Conservation (phyloP, 1,139 yeast species). For the Geotrichum europaeum region DNA sequence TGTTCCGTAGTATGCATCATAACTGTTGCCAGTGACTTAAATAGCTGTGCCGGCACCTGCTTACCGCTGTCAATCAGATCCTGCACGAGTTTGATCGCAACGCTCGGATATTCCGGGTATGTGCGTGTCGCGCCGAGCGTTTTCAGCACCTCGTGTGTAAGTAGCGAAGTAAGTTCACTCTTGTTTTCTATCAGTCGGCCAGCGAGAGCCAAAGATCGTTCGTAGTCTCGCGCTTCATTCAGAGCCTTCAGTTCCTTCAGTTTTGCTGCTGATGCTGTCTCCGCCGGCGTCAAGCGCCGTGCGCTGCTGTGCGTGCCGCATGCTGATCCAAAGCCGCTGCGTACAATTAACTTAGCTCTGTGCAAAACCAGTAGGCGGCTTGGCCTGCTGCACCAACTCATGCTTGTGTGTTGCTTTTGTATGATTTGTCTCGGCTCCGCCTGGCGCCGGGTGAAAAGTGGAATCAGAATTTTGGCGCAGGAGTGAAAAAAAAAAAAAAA, state of each 20-base stretch:
- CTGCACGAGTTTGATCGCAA: not conserved
- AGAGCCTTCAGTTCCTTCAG: not conserved
- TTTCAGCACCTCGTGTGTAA: not conserved
- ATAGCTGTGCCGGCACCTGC: not conserved
- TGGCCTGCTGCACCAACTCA: conserved; percentile 1
- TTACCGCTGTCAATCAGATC: not conserved
- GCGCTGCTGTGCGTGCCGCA: not conserved
- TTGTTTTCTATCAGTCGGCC: not conserved
- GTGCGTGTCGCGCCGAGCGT: not conserved
- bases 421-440: not conserved
- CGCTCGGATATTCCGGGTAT: not conserved
- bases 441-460: not conserved
- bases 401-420: not conserved
- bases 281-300: not conserved
- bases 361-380: not conserved
- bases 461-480: not conserved
- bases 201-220: not conserved
- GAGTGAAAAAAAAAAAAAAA: not conserved
- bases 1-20: not conserved
- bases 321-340: not conserved
- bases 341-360: not conserved
- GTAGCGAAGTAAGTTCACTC: not conserved
- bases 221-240: not conserved
- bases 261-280: not conserved
- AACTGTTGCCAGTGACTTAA: not conserved